A percentile compares a stretch with the other conserved stretches of the same genome.
Evolutionary conservation across 345 rosid species (phyloP).

Genomic region (Boechera divaricarpa): DNA sequence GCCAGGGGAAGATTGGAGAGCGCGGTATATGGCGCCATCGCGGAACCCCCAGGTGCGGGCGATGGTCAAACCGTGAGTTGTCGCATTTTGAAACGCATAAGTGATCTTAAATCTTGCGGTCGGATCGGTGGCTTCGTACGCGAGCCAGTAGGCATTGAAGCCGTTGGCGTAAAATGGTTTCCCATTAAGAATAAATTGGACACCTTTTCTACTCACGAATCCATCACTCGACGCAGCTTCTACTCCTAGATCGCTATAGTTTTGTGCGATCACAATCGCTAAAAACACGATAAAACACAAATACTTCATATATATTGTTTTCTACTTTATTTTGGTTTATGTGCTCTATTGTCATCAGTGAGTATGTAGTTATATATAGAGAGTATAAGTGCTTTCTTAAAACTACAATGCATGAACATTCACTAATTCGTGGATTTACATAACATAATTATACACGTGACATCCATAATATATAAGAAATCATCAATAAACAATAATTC

Average conservation of each 20-base stretch:
- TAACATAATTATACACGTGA: constrained; percentile 2
- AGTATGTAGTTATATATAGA: constrained; percentile 5
- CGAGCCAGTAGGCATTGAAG: constrained; percentile 44
- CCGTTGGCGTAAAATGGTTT: constrained; percentile 44
- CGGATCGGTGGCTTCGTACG: constrained; percentile 45
- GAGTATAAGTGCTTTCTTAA: constrained; percentile 6
- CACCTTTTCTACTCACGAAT: constrained; percentile 37
- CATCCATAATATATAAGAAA: neutral
- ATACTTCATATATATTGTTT: constrained; percentile 33
- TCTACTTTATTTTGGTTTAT: neutral
- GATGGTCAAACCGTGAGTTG: constrained; percentile 20
- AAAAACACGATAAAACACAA: constrained; percentile 23
- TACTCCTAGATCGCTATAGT: constrained; percentile 14
- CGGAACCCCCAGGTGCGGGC: constrained; percentile 43
- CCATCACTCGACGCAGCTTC: constrained; percentile 29
- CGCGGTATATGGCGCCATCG: constrained; percentile 39
- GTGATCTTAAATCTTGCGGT: constrained; percentile 40
- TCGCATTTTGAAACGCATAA: constrained; percentile 36
- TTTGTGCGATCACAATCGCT: constrained; percentile 39
- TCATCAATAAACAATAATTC: neutral
- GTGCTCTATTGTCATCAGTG: constrained; percentile 2
- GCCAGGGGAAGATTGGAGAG: constrained; percentile 42
- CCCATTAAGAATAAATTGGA: constrained; percentile 42
- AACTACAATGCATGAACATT: constrained; percentile 23
- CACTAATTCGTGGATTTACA: constrained; percentile 19